phyloP scores from a whole-genome alignment of 2,329 filamentous ascomycete species.

The Corynespora cassiicola region DNA sequence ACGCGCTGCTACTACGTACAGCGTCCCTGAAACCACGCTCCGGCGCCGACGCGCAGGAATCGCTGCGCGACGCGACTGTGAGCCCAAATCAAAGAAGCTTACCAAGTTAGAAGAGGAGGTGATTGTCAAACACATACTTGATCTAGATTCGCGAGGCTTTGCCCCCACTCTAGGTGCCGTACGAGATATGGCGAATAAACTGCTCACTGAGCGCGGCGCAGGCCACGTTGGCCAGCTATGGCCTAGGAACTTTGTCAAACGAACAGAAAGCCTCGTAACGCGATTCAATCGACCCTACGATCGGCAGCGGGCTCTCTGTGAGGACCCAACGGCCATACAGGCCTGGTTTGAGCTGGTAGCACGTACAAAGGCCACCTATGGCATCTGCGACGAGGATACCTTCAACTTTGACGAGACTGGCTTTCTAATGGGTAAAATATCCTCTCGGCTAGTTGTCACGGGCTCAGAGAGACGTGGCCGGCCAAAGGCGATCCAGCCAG shows the following conservation, averaged over 20 bases:
- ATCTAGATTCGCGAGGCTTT: no score
- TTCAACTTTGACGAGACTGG: constrained; percentile 23
- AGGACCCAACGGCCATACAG: constrained; percentile 16
- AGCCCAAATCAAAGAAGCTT: constrained; percentile 18
- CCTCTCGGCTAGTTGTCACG: constrained; percentile 9
- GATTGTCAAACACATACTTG: constrained; percentile 16
- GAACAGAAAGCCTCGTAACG: constrained; percentile 10
- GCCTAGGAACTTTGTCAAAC: constrained; percentile 34
- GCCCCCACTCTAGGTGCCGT: background rate
- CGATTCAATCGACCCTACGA: constrained; percentile 13
- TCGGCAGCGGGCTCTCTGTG: constrained; percentile 17
- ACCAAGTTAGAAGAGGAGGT: constrained; percentile 22
- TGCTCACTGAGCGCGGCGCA: constrained; percentile 5
- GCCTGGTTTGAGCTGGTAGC: constrained; percentile 11
- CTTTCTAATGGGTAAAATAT: constrained; percentile 19
- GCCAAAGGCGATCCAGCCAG: constrained; percentile 8
- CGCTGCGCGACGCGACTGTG: constrained; percentile 19
- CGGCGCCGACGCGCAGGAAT: no score
- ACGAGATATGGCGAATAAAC: constrained; percentile 8
- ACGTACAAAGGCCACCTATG: constrained; percentile 14
- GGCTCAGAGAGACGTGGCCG: constrained; percentile 8
- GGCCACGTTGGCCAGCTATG: constrained; percentile 25
- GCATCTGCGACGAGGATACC: constrained; percentile 12
- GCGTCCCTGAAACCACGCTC: no score
- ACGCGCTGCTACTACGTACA: no score